Evolutionary conservation across 169 alveolate species (phyloP), one percentile per base, ranked within the genome.

Genomic region (Babesia caballi): DNA sequence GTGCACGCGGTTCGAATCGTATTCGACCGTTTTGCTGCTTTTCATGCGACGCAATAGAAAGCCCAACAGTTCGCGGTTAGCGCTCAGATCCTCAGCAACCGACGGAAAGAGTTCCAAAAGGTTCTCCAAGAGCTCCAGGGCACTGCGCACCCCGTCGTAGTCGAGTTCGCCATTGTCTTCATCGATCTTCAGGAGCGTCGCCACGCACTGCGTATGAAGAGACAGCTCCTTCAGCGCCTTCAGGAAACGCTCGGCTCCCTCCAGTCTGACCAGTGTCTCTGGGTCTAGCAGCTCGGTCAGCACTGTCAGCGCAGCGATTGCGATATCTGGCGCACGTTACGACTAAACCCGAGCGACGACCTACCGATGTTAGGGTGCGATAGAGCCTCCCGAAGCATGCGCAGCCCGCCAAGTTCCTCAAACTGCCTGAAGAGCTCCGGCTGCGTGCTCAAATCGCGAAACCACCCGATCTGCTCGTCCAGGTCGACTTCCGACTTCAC

Each of bases 401-500:
- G 73, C 11, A 84, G 49, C 0, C 91, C 91, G 15, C 84, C 85
- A 4, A 61, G 53, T 33, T 60, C 54, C 30, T 76, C 76, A 19
- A 84, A 84, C 25, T 9, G 66, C 19, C 6, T 36, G 30, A 52
- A 84, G 2, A 85, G 66, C 36, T 54, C 74, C 4, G 93, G 93
- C 19, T 38, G 36, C 9, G 93, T 69, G 2, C 92, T 65, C 35
- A 88, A 33, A 40, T 72, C 85, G 19, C 59, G 32, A 66, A 85
- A 76, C 35, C 60, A 40, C n/a, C 74, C 38, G 15, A 88, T 77
- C 66, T 88, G 92, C 27, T 88, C 93, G 19, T 88, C 93, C 56
- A 88, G 54, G 44, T 88, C 93, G 7, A 88, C 93, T 36, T 88
- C 93, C 19, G 91, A 80, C 67, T 85, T 88, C 17, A 88, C 47